phyloP scores from a whole-genome alignment of 331 rosid species.

The Dryas integrifolia region DNA sequence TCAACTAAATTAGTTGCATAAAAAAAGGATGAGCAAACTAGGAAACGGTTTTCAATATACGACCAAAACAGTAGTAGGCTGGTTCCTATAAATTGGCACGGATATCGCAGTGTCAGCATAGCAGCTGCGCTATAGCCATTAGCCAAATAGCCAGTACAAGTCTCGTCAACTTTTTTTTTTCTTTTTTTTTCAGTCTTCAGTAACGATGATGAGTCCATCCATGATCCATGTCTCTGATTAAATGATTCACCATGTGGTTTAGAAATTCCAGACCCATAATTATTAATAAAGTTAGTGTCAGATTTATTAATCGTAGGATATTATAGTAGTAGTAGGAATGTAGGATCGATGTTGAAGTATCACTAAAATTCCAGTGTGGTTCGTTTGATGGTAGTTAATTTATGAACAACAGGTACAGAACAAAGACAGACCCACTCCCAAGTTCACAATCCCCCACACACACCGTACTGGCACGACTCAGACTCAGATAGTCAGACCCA shows the following conservation, averaged over 20 bases:
- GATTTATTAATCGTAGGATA: not conserved
- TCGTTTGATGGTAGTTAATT: not conserved
- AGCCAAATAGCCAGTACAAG: not conserved
- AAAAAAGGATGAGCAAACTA: not conserved
- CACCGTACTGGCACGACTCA: no score
- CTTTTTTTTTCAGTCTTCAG: no score
- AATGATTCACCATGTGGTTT: not conserved
- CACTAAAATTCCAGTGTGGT: not conserved
- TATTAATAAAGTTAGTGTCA: not conserved
- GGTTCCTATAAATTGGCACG: slow-evolving; percentile 5
- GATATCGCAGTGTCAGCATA: not conserved
- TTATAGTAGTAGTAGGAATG: no score
- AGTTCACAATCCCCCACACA: no score
- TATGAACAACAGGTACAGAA: not conserved
- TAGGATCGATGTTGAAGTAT: not conserved
- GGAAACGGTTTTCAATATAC: slow-evolving; percentile 9
- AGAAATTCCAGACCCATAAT: not conserved
- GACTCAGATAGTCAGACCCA: not conserved
- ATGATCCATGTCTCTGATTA: no score
- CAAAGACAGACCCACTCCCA: no score
- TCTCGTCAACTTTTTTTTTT: not conserved
- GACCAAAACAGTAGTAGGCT: not conserved
- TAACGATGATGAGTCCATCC: no score
- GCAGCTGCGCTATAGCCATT: no score
- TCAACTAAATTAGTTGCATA: slow-evolving; percentile 1